phyloP scores from a whole-genome alignment of 2,329 filamentous ascomycete genomes.

The Trichoderma simmonsii region DNA sequence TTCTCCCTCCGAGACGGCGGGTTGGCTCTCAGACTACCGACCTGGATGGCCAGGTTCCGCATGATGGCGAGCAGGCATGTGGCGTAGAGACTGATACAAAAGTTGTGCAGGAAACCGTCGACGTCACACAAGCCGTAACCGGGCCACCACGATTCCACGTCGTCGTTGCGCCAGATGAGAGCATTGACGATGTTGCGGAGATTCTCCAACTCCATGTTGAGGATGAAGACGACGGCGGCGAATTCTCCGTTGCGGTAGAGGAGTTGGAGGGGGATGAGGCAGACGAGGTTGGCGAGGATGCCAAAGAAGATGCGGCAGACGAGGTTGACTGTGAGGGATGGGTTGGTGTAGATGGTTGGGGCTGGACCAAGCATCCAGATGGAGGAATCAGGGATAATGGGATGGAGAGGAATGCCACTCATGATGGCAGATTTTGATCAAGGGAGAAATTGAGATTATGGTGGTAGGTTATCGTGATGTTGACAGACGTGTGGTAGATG shows the following conservation, averaged over 20 bases:
- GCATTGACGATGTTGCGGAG: slow-evolving; percentile 48
- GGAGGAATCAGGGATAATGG: slow-evolving; percentile 20
- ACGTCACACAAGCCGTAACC: slow-evolving; percentile 55
- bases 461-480: background rate
- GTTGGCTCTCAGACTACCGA: slow-evolving; percentile 43
- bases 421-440: background rate
- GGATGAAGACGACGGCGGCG: slow-evolving; percentile 49
- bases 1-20: slow-evolving; percentile 41
- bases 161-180: slow-evolving; percentile 52
- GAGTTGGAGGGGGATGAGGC: slow-evolving; percentile 50
- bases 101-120: slow-evolving; percentile 47
- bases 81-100: slow-evolving; percentile 44
- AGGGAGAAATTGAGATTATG: too few relatives aligned
- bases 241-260: slow-evolving; percentile 54
- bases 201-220: slow-evolving; percentile 45
- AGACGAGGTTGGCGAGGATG: slow-evolving; percentile 43
- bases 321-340: slow-evolving; percentile 44
- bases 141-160: slow-evolving; percentile 49
- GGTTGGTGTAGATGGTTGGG: slow-evolving; percentile 25
- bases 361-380: background rate
- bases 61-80: slow-evolving; percentile 55
- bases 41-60: slow-evolving; percentile 50
- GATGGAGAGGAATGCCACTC: background rate
- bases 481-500: background rate
- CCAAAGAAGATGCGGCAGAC: slow-evolving; percentile 48